These are phyloP conservation scores for Echites panduratus DNA, from an alignment of 257 asterid genomes.

Conservation along the genomic window DNA sequence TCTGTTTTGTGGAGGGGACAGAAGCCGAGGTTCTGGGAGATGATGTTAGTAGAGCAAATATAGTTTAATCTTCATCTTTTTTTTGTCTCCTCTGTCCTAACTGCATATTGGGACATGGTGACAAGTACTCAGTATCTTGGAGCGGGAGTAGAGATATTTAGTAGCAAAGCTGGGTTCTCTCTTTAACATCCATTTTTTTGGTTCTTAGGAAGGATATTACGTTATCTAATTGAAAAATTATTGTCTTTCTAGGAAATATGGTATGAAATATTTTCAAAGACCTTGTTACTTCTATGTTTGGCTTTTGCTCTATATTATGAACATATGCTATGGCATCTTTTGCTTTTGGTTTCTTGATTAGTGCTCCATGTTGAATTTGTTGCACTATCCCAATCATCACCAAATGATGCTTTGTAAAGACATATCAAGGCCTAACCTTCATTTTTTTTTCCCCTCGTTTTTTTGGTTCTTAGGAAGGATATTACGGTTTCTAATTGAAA, in stretches of 20 bases:
- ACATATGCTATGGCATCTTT: neutral
- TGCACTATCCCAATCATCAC: neutral
- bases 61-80: neutral
- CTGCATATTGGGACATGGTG: neutral
- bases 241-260: neutral
- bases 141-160: neutral
- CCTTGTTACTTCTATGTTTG: neutral
- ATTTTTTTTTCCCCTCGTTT: neutral
- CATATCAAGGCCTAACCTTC: neutral
- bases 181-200: neutral
- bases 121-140: neutral
- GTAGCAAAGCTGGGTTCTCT: neutral
- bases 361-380: neutral
- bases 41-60: neutral
- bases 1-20: neutral
- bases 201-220: neutral
- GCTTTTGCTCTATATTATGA: neutral
- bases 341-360: neutral
- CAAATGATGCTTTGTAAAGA: neutral
- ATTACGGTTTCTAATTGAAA: neutral
- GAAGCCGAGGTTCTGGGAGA: neutral
- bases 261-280: neutral
- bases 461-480: neutral
- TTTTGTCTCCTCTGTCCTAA: neutral
- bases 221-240: neutral